Evolutionary conservation across 2,329 filamentous ascomycete genomes (phyloP).

Genomic region (Aureobasidium sp.): DNA sequence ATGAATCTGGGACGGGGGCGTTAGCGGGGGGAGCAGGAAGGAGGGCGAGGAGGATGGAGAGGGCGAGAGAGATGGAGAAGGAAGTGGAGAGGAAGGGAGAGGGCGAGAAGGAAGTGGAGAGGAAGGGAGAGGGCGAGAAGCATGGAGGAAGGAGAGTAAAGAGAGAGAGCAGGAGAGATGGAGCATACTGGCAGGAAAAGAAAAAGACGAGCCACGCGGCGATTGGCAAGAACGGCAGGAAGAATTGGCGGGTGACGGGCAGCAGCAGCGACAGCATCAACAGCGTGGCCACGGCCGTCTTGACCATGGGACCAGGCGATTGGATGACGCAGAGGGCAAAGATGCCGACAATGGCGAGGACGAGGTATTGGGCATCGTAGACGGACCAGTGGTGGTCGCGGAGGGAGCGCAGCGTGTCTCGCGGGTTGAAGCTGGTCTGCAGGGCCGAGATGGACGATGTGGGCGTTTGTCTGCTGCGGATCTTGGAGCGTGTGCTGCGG

Average conservation of each 20-base stretch:
- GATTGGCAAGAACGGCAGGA: slow-evolving; percentile 77
- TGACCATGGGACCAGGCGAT: slow-evolving; percentile 64
- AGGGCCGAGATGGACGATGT: slow-evolving; percentile 66
- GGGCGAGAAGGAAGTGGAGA: too few species aligned
- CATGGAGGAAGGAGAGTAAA: too few species aligned
- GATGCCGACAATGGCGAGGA: slow-evolving; percentile 63
- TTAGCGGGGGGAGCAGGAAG: neutral
- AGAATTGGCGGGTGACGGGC: slow-evolving; percentile 82
- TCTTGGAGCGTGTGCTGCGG: slow-evolving; percentile 51
- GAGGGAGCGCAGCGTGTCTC: slow-evolving; percentile 66
- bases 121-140: neutral
- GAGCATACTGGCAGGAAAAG: slow-evolving; percentile 79
- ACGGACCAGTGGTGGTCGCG: slow-evolving; percentile 70
- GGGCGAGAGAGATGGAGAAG: too few species aligned
- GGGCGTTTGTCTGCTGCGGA: slow-evolving; percentile 57
- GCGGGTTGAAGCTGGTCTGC: slow-evolving; percentile 72
- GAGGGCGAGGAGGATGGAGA: neutral
- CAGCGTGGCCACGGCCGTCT: slow-evolving; percentile 60
- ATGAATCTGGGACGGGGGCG: slow-evolving; percentile 58
- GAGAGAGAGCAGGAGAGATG: neutral
- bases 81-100: too few species aligned
- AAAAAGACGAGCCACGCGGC: slow-evolving; percentile 85
- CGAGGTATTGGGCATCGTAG: slow-evolving; percentile 76
- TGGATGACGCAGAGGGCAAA: slow-evolving; percentile 81
- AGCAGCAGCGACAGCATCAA: slow-evolving; percentile 64